These are phyloP conservation scores for Suillus cothurnatus DNA, from an alignment of 768 basidiomycete species.

Conservation along the genomic window DNA sequence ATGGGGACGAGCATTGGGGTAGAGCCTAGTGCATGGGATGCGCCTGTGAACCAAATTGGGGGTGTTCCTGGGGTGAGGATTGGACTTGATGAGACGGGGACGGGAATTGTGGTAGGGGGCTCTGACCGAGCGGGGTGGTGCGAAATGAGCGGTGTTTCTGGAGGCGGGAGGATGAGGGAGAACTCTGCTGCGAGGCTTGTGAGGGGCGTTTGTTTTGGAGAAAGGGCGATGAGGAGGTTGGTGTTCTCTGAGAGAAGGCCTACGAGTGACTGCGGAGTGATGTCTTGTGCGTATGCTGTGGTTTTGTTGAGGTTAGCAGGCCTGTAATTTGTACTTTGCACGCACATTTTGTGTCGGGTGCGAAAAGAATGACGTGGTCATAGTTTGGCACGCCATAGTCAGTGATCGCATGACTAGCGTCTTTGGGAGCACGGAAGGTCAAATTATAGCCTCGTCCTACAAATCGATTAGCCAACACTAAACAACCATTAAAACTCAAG, in stretches of 20 bases:
- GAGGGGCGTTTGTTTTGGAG: slow-evolving; percentile 72
- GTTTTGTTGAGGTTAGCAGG: slow-evolving; percentile 1
- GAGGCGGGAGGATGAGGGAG: slow-evolving; percentile 84
- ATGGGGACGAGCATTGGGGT: slow-evolving; percentile 86
- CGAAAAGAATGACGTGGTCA: slow-evolving; percentile 84
- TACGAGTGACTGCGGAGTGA: slow-evolving; percentile 81
- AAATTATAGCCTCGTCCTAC: slow-evolving; percentile 83
- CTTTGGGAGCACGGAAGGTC: slow-evolving; percentile 85
- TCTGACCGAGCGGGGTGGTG: slow-evolving; percentile 80
- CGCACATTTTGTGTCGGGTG: slow-evolving; percentile 83
- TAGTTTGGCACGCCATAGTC: slow-evolving; percentile 76
- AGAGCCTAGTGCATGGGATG: slow-evolving; percentile 61
- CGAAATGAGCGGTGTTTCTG: slow-evolving; percentile 80
- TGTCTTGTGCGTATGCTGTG: slow-evolving; percentile 69
- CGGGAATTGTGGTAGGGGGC: slow-evolving; percentile 66
- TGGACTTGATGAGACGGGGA: slow-evolving; percentile 46
- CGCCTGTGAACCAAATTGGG: slow-evolving; percentile 78
- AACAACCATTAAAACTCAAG: not conserved
- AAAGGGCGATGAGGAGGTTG: slow-evolving; percentile 85
- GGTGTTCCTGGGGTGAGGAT: slow-evolving; percentile 50
- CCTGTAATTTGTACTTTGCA: not conserved
- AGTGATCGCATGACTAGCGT: slow-evolving; percentile 62
- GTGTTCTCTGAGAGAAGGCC: slow-evolving; percentile 66
- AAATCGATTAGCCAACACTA: not conserved
- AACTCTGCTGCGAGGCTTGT: slow-evolving; percentile 88